Evolutionary conservation across 768 basidiomycete species (phyloP).

Genomic region (Amanita molliuscula): DNA sequence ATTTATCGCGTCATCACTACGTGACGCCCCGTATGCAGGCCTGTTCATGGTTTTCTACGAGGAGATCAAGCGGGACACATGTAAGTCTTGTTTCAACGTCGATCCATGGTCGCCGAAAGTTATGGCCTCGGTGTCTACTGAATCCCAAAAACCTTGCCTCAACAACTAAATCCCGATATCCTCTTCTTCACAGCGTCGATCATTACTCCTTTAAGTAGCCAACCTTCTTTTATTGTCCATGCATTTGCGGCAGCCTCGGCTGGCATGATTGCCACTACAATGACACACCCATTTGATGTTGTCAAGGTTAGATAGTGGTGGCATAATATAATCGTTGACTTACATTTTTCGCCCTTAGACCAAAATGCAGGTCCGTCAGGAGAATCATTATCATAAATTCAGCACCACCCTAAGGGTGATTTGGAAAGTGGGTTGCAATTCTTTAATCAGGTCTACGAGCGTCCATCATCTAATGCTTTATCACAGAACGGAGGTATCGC

Average conservation of each 20-base stretch:
- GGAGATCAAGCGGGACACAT: conserved; percentile 64
- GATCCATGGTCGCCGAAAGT: neutral
- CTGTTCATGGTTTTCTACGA: conserved; percentile 86
- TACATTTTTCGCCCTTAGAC: conserved; percentile 38
- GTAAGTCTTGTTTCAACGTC: conserved; percentile 26
- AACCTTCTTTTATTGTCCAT: conserved; percentile 45
- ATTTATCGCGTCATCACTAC: conserved; percentile 76
- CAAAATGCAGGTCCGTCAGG: conserved; percentile 83
- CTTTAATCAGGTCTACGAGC: neutral
- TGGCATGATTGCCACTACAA: conserved; percentile 73
- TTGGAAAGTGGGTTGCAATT: conserved; percentile 43
- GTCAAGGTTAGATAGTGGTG: conserved; percentile 54
- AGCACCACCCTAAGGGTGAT: conserved; percentile 53
- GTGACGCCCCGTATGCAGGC: conserved; percentile 92
- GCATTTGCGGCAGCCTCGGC: conserved; percentile 66
- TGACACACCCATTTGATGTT: conserved; percentile 90
- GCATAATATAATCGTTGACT: neutral
- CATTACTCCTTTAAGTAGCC: conserved; percentile 30
- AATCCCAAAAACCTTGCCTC: conserved; percentile 5
- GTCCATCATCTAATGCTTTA: neutral
- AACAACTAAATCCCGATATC: neutral
- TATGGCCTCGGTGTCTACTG: neutral
- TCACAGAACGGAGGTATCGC: conserved; percentile 63
- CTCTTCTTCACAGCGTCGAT: conserved; percentile 24
- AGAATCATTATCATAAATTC: conserved; percentile 66